Base-by-base conservation (phyloP, 2,329 filamentous ascomycete species). In the Verticillium nonalfalfae region DNA sequence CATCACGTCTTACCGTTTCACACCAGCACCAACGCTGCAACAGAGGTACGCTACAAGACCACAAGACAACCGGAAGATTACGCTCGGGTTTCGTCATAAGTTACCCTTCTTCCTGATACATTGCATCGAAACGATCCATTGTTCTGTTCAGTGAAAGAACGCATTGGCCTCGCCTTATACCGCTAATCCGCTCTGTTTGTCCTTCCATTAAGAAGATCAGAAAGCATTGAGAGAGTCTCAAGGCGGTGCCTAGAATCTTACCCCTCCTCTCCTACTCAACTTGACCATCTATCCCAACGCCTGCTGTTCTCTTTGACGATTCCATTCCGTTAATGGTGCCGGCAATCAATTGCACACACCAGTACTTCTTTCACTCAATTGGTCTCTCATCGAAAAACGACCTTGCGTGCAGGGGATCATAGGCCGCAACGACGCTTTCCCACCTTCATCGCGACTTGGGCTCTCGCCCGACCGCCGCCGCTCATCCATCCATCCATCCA, bases 391-490 rank as follows among this genome's bases (percentile, higher is more conserved):
- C 45, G 21, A 11, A 14, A 26, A 9, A 26, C 7, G 18, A n/a
- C 45, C 21, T 18, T 21, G 11, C 35, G 26, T 31, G 26, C 45
- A 21, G 45, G 45, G 45, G 45, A 52, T 18, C 21, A 52, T 26
- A 52, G 45, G 45, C 18, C 21, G 45, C 18, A 18, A 26, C n/a
- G 21, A 52, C 45, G 15, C 10, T 9, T 18, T 18, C 7, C 45
- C 45, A 14, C 13, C 45, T 52, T 18, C 45, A 26, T 18, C 45
- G 45, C 45, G 45, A 52, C 45, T 52, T 52, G 45, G 45, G 45
- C n/a, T 39, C 15, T 52, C 34, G 54, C 55, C 38, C 34, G 52
- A 61, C 39, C 61, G 59, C 63, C 57, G 31, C 26, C 26, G 26
- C 26, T 31, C 26, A 31, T 31, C 26, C 1, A 31, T 31, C 26